Base-by-base conservation (phyloP, 1,139 yeast species). In the Suhomyces yuchorum region DNA sequence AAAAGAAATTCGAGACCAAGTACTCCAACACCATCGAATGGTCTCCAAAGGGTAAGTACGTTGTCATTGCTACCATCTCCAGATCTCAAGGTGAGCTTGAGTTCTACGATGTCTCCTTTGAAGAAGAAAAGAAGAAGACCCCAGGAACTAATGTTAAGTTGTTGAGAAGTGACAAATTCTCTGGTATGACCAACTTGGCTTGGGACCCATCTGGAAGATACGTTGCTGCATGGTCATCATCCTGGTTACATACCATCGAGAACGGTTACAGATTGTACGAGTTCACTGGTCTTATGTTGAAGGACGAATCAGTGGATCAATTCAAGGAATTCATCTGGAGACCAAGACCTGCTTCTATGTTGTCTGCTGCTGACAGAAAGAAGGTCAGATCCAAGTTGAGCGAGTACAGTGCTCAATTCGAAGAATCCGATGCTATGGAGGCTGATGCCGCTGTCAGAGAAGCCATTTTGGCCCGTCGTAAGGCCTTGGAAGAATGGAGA, bases 151-250 rank as follows among this genome's bases (percentile, higher is more conserved):
- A 81, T 56, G 78, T 87, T 56, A 84, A 85, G 65, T 78, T 80
- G 58, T 74, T 87, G 57, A 84, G 81, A 56, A 71, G 80, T 40
- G 86, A 84, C 51, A 82, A 81, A 58, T 87, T 78, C 64, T 77
- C 81, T 50, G 96, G 96, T 53, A 81, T 92, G 75, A 87, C 97
- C 47, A 90, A 87, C 64, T 67, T 91, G 54, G 77, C 85, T 48
- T 95, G 99, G 99, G 99, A 95, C 67, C 95, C 97, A 50, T 87
- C 96, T 40, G 99, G 99, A 57, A 82, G 98, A 70, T 91, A 77
- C 66, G 75, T 92, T 50, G 85, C 95, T 44, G 90, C 88, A 14
- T 87, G 95, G 89, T 89, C 97, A 5, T 86, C 96, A 15, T 69
- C 82, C 42, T 87, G 96, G 92, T 81, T 87, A 61, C 95, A 88